Evolutionary conservation across 768 basidiomycete genomes (phyloP).

Genomic region (Pholiota microspora): DNA sequence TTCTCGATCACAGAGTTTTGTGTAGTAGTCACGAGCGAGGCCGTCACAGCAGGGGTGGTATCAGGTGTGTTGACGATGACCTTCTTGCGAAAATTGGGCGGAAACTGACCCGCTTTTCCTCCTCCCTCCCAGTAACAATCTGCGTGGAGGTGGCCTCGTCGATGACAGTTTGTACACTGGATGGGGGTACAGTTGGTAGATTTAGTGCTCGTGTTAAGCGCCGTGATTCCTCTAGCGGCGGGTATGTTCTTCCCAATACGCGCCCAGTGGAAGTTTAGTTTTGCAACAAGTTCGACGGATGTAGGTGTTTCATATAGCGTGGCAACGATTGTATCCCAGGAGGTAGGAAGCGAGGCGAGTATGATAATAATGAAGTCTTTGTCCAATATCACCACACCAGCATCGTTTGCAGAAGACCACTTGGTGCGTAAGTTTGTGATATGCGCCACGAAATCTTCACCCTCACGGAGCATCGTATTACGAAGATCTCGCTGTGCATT

Average conservation of each 20-base stretch:
- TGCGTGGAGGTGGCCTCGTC: slow-evolving; percentile 20
- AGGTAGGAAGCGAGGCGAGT: slow-evolving; percentile 16
- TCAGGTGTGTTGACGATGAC: background rate
- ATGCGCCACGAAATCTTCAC: slow-evolving; percentile 13
- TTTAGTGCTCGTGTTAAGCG: background rate
- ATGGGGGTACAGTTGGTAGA: background rate
- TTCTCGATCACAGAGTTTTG: background rate
- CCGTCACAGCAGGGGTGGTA: background rate
- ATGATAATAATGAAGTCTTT: slow-evolving; percentile 9
- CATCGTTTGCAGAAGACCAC: slow-evolving; percentile 12
- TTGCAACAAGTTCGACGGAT: slow-evolving; percentile 11
- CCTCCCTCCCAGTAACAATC: slow-evolving; percentile 32
- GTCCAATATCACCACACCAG: slow-evolving; percentile 18
- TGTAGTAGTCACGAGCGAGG: background rate
- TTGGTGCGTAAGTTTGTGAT: slow-evolving; percentile 14
- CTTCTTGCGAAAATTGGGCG: slow-evolving; percentile 6
- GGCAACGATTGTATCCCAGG: slow-evolving; percentile 18
- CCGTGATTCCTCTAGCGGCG: background rate
- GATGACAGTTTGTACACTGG: slow-evolving; percentile 21
- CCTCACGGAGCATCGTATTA: slow-evolving; percentile 12
- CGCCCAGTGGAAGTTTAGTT: slow-evolving; percentile 3
- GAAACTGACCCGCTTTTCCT: slow-evolving; percentile 36
- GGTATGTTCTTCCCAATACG: background rate
- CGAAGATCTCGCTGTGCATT: no score
- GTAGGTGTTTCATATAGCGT: slow-evolving; percentile 12